Evolutionary conservation across 2,329 filamentous ascomycete species (phyloP).

Genomic region (Lachnellula hyalina): DNA sequence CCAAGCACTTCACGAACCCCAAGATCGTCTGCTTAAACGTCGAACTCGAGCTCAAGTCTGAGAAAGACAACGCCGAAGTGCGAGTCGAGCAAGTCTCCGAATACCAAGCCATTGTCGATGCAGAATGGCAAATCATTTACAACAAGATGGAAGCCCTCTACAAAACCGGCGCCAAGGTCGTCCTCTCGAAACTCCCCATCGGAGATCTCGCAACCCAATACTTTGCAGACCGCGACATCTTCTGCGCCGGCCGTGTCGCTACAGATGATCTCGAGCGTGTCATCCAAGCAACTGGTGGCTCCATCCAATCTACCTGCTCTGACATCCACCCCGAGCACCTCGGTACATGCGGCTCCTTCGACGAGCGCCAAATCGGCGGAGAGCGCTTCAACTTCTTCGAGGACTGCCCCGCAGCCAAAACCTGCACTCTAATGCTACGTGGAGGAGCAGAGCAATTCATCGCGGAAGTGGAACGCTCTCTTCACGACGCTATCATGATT

Average conservation of each 20-base stretch:
- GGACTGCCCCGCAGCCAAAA: constrained; percentile 91
- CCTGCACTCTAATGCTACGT: constrained; percentile 90
- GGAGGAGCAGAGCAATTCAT: constrained; percentile 99
- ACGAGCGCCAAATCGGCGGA: constrained; percentile 94
- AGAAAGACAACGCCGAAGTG: constrained; percentile 99
- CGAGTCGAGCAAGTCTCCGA: constrained; percentile 97
- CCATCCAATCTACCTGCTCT: constrained; percentile 90
- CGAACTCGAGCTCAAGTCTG: constrained; percentile 95
- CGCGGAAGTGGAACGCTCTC: constrained; percentile 92
- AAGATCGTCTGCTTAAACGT: constrained; percentile 98
- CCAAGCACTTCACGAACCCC: constrained; percentile 88
- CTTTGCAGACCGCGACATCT: constrained; percentile 96
- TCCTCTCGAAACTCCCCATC: constrained; percentile 94
- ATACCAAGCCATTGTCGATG: constrained; percentile 98
- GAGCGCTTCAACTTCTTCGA: constrained; percentile 99
- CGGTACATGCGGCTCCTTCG: constrained; percentile 83
- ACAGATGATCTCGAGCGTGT: constrained; percentile 94
- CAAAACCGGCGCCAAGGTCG: constrained; percentile 93
- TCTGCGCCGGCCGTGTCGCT: constrained; percentile 92
- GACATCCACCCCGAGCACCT: constrained; percentile 87
- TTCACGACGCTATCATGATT: constrained; percentile 99
- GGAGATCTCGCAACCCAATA: constrained; percentile 96
- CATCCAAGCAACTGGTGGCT: constrained; percentile 88
- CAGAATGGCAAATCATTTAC: constrained; percentile 99
- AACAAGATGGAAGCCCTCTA: constrained; percentile 96